Conservation (phyloP, 306 rosid species). For the Argentina anserina region DNA sequence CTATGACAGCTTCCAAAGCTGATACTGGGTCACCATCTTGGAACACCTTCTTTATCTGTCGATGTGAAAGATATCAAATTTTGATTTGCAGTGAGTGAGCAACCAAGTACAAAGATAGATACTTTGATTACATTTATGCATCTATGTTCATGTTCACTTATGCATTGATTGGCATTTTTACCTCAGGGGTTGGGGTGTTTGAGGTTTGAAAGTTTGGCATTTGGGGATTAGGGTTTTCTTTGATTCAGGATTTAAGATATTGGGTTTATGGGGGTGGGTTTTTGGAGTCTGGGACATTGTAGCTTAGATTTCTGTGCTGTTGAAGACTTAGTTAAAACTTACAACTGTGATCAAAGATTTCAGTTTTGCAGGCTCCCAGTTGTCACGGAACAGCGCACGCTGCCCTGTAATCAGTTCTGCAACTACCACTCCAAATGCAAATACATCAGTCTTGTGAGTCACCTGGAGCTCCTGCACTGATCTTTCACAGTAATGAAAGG, state of each 20-base stretch:
- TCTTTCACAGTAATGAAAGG: slow-evolving; percentile 29
- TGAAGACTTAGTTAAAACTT: slow-evolving; percentile 23
- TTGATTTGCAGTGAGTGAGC: not conserved
- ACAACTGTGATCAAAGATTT: slow-evolving; percentile 62
- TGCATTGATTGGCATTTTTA: not conserved
- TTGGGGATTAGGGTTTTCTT: not conserved
- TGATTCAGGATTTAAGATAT: not conserved
- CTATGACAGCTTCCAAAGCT: slow-evolving; percentile 53
- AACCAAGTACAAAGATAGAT: not conserved
- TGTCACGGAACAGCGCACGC: slow-evolving; percentile 62
- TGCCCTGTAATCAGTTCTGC: slow-evolving; percentile 77
- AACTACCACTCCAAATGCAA: slow-evolving; percentile 84
- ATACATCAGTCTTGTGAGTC: slow-evolving; percentile 79
- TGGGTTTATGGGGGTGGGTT: not conserved
- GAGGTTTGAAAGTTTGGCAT: not conserved
- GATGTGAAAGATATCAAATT: slow-evolving; percentile 20
- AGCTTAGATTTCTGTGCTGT: not conserved
- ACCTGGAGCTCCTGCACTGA: slow-evolving; percentile 81
- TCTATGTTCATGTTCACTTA: not conserved
- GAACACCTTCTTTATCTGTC: slow-evolving; percentile 54
- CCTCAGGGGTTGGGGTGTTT: not conserved
- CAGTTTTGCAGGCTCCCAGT: slow-evolving; percentile 45
- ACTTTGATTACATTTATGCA: not conserved
- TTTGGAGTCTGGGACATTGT: not conserved
- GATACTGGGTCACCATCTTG: slow-evolving; percentile 41